phyloP scores from a whole-genome alignment of 1,284 basidiomycete species.

The Chalciporus piperatoides region DNA sequence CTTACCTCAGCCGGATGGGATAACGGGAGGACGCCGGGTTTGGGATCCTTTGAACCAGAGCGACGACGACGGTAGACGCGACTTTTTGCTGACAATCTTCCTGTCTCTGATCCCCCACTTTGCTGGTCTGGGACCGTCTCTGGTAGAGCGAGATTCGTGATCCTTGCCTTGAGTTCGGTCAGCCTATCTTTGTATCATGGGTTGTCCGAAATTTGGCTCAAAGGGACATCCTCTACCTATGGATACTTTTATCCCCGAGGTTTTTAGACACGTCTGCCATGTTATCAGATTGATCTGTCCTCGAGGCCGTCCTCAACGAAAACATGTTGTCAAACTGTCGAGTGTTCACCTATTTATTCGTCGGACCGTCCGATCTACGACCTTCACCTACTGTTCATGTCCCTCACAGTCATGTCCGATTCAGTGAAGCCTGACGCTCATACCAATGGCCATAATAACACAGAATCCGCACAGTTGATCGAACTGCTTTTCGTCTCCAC shows the following conservation, averaged over 20 bases:
- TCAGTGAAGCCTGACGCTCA: slow-evolving; percentile 10
- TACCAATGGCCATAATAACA: slow-evolving; percentile 7
- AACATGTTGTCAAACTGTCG: slow-evolving; percentile 11
- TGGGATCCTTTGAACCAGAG: slow-evolving; percentile 44
- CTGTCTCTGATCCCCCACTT: slow-evolving; percentile 66
- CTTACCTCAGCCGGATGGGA: slow-evolving; percentile 24
- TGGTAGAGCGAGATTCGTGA: slow-evolving; percentile 50
- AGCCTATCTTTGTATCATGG: slow-evolving; percentile 45
- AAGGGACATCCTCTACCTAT: slow-evolving; percentile 49
- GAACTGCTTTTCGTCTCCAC: slow-evolving; percentile 63
- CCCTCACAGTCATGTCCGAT: slow-evolving; percentile 25
- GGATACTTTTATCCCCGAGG: not conserved
- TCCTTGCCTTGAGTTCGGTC: slow-evolving; percentile 80
- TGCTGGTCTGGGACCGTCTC: slow-evolving; percentile 43
- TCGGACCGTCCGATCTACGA: not conserved
- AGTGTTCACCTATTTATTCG: slow-evolving; percentile 18
- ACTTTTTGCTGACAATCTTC: slow-evolving; percentile 38
- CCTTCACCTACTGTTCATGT: slow-evolving; percentile 5
- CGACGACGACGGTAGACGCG: slow-evolving; percentile 69
- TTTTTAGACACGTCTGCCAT: slow-evolving; percentile 9
- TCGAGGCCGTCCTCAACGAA: slow-evolving; percentile 26
- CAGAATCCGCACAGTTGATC: slow-evolving; percentile 33
- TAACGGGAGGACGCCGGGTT: slow-evolving; percentile 2
- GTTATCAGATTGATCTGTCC: slow-evolving; percentile 19
- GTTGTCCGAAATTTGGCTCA: slow-evolving; percentile 74